These are phyloP conservation scores for Melaleuca quinquenervia DNA, from an alignment of 345 rosid genomes.

Conservation along the genomic window DNA sequence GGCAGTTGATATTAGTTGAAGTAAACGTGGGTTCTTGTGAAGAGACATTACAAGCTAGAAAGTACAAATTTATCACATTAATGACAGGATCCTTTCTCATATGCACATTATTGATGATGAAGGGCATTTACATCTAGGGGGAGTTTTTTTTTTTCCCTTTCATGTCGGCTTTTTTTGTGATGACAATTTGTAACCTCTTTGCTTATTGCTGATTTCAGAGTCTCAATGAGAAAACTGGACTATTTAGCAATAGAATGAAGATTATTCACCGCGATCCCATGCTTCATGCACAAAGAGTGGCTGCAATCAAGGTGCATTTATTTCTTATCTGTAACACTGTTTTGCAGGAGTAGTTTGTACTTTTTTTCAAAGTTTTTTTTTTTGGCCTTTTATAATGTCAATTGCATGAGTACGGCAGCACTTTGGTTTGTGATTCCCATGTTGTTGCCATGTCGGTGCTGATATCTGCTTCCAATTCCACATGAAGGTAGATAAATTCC, in stretches of 20 bases:
- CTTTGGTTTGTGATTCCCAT: not conserved
- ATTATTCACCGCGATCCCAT: slow-evolving; percentile 73
- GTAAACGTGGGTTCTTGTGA: not conserved
- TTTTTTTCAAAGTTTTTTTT: not conserved
- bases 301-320: slow-evolving; percentile 74
- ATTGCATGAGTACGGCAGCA: not conserved
- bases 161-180: not conserved
- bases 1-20: not conserved
- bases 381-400: not conserved
- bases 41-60: not conserved
- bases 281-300: slow-evolving; percentile 82
- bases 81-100: not conserved
- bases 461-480: not conserved
- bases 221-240: slow-evolving; percentile 93
- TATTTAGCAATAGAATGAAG: slow-evolving; percentile 86
- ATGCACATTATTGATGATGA: not conserved
- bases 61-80: not conserved
- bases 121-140: not conserved
- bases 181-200: slow-evolving; percentile 11
- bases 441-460: not conserved
- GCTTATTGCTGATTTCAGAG: slow-evolving; percentile 50
- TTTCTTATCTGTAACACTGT: not conserved
- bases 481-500: not conserved
- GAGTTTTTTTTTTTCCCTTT: not conserved
- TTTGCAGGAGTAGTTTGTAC: not conserved